Conservation (phyloP, 192 early-diverging fungal genomes). For the Geranomyces variabilis region DNA sequence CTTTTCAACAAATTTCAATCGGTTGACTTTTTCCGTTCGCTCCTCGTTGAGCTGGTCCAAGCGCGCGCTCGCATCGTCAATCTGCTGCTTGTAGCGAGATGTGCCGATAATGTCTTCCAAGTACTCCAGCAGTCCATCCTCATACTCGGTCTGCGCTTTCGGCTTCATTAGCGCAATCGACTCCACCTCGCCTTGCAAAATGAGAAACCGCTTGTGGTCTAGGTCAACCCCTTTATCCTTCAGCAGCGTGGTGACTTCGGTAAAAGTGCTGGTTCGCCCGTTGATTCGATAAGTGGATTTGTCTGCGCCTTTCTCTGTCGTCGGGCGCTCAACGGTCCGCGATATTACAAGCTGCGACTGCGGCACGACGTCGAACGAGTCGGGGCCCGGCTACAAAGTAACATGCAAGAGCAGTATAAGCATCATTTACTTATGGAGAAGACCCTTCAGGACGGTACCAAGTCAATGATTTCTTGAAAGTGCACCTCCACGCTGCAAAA, state of each 20-base stretch:
- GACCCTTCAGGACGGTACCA: slow-evolving; percentile 42
- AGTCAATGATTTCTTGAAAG: slow-evolving; percentile 89
- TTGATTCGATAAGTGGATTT: slow-evolving; percentile 57
- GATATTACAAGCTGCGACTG: slow-evolving; percentile 78
- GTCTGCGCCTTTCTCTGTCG: slow-evolving; percentile 39
- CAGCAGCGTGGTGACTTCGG: slow-evolving; percentile 82
- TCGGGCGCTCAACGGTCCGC: slow-evolving; percentile 56
- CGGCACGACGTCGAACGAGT: slow-evolving; percentile 62
- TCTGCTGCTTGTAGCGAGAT: slow-evolving; percentile 79
- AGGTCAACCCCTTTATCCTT: slow-evolving; percentile 88
- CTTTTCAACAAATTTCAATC: slow-evolving; percentile 87
- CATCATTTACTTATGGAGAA: not conserved
- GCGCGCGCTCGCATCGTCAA: slow-evolving; percentile 69
- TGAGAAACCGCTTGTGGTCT: slow-evolving; percentile 97
- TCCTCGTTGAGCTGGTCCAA: slow-evolving; percentile 79
- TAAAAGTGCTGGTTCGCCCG: slow-evolving; percentile 65
- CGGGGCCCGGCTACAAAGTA: slow-evolving; percentile 57
- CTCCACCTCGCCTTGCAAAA: slow-evolving; percentile 99
- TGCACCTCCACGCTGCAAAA: slow-evolving; percentile 90
- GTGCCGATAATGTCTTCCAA: slow-evolving; percentile 99
- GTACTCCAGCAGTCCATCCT: slow-evolving; percentile 96
- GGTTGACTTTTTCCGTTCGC: slow-evolving; percentile 77
- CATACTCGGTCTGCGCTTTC: slow-evolving; percentile 86
- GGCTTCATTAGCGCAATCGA: slow-evolving; percentile 98
- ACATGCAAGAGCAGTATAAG: not conserved